Percentiles rank a stretch among this genome's conserved stretches.
Conservation (phyloP, 2,329 filamentous ascomycete genomes). For the Trichoderma sp. region DNA sequence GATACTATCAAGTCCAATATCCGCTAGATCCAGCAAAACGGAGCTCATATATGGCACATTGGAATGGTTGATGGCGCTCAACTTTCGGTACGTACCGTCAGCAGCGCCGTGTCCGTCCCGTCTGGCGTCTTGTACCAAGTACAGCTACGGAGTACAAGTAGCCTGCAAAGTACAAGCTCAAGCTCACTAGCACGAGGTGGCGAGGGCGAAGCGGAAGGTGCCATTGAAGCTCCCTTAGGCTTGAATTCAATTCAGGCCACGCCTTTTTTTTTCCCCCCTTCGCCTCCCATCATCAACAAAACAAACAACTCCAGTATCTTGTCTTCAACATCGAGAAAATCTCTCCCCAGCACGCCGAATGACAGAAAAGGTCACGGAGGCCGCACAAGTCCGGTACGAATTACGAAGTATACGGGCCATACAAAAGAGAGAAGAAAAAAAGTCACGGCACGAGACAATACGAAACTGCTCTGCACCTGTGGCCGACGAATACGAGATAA, state of each 20-base stretch:
- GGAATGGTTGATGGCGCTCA: slow-evolving; percentile 5
- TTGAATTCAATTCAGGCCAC: background rate
- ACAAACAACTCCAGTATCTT: background rate
- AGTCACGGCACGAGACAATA: slow-evolving; percentile 8
- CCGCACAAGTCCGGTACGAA: background rate
- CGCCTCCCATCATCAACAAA: background rate
- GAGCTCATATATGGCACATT: background rate
- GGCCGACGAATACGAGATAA: slow-evolving; percentile 15
- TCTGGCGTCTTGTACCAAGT: background rate
- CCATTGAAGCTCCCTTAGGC: slow-evolving; percentile 2
- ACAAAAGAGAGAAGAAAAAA: background rate
- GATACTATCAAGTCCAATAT: background rate
- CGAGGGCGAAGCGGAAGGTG: slow-evolving; percentile 4
- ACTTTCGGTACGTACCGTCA: slow-evolving; percentile 18
- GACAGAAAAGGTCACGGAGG: background rate
- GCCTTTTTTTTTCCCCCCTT: background rate
- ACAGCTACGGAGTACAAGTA: background rate
- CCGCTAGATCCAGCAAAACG: background rate
- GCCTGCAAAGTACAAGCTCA: background rate
- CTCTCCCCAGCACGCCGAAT: background rate
- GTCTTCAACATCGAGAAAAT: background rate
- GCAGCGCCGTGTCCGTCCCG: slow-evolving; percentile 7
- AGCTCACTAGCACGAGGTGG: slow-evolving; percentile 2
- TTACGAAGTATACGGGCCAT: background rate
- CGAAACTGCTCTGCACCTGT: slow-evolving; percentile 10